Base-by-base conservation (phyloP, 352 stramenopile genomes). In the Ophiocytium majus region DNA sequence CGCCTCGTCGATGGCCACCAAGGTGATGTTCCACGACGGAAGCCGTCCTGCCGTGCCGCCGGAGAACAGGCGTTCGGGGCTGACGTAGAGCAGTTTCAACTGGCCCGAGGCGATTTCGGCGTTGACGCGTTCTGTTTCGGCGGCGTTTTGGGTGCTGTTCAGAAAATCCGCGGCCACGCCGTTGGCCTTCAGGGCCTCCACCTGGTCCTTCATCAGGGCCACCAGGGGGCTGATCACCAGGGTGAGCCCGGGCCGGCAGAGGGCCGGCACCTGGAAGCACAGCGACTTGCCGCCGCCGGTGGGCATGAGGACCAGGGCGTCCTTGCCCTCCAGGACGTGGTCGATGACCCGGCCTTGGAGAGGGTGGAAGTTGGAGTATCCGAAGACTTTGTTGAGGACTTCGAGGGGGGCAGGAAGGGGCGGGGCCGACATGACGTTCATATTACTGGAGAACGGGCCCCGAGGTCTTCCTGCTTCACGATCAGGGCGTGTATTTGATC, bases 201-300 rank as follows among this genome's bases (percentile, higher is more conserved):
- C 84, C 84, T 88, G 84, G 80, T 88, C 84, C 57, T 88, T 93
- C 92, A 98, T 98, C 49, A 98, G 91, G 33, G 94, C 94, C 34
- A 98, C 93, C 9, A 98, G 90, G 10, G 95, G 95, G 5, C 93
- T 97, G 28, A 98, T 93, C 1, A 98, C 94, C 50, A 98, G 86
- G 0, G 94, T 97, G 1, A 98, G 82, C 9, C 95, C 95, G 0
- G 92, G 90, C 17, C 80, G 89, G 0, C 97, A 79, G 23, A 94
- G 81, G 33, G 93, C 92, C 9, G 94, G 96, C 32, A 99, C 93
- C 75, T 99, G 96, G 89, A 99, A 99, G 85, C 95, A 99, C 0
- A 99, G 91, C 49, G 94, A 98, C 89, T 99, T 99, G 83, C 98
- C 98, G 31, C 96, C 95, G 33, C 98, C 98, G 10, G 97, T 99